Evolutionary conservation across 495 filamentous ascomycete genomes (phyloP), one percentile per base, ranked within the genome.

Genomic region (Daldinia concentrica): DNA sequence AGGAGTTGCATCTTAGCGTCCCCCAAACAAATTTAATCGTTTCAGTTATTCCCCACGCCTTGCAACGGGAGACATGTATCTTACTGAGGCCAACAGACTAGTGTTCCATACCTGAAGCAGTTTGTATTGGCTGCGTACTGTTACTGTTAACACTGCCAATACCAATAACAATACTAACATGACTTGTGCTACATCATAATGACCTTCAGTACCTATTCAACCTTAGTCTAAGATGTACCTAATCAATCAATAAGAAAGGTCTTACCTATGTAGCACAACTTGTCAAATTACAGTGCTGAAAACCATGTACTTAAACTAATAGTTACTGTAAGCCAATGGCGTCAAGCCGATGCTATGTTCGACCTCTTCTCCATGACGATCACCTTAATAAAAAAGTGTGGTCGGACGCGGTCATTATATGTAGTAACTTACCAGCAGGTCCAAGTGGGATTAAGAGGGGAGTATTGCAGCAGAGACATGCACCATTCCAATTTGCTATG

Each of bases 381-480:
- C 60, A 17, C 61, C 65, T 62, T 51, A 26, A 57, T 54, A n/a
- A 29, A 55, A 27, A 34, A 56, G 58, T 68, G 64, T 39, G 68
- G 64, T 72, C 50, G 58, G 62, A 54, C 51, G 30, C 51, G 51
- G 37, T 48, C 69, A 36, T 52, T 24, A 64, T 55, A 8, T 1
- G 60, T 55, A 39, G 36, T n/a, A 61, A 43, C 36, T 57, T 37
- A 29, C 43, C 51, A 1, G 51, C 6, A 15, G 8, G 26, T 17
- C n/a, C 29, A 27, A 65, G 43, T 58, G 56, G 58, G 56, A n/a
- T 65, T 55, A 58, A 41, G 68, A 61, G 54, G 41, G 51, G 70
- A 67, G 48, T 48, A 64, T 68, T 68, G 70, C 64, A 68, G 69
- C 60, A 62, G 58, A 73, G 52, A 58, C 59, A 71, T 64, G 72